These are phyloP conservation scores for Aspergillus clavatus DNA, from an alignment of 2,329 filamentous ascomycete genomes.

Conservation along the genomic window DNA sequence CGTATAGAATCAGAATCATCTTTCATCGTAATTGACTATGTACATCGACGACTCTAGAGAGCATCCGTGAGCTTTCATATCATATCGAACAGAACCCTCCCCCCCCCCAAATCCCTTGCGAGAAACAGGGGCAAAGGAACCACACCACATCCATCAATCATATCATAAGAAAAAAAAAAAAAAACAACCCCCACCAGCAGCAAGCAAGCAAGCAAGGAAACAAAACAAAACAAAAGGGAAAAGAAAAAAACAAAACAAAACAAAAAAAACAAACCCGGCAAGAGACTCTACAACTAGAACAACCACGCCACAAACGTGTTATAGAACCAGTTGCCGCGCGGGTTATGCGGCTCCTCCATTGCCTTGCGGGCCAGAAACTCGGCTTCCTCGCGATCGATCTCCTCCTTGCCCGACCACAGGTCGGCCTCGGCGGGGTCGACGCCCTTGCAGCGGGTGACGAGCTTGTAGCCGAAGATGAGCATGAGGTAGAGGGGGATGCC, in stretches of 20 bases:
- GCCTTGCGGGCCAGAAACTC: conserved; percentile 59
- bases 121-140: too few species aligned
- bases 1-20: too few species aligned
- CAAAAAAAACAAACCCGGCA: background rate
- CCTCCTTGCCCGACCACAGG: conserved; percentile 67
- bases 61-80: too few species aligned
- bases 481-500: conserved; percentile 71
- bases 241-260: conserved; percentile 3
- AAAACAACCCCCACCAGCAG: too few species aligned
- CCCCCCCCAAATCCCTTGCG: too few species aligned
- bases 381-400: conserved; percentile 67
- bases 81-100: too few species aligned
- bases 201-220: too few species aligned
- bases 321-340: conserved; percentile 51
- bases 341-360: conserved; percentile 34
- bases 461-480: conserved; percentile 65
- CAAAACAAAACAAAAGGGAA: background rate
- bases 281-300: conserved; percentile 40
- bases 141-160: too few species aligned
- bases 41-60: too few species aligned
- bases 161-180: too few species aligned
- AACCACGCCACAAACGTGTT: conserved; percentile 56
- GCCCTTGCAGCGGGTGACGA: conserved; percentile 50
- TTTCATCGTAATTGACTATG: too few species aligned
- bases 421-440: conserved; percentile 59